These are phyloP conservation scores for Pythium phragmitis DNA, from an alignment of 352 stramenopile species.

Conservation along the genomic window DNA sequence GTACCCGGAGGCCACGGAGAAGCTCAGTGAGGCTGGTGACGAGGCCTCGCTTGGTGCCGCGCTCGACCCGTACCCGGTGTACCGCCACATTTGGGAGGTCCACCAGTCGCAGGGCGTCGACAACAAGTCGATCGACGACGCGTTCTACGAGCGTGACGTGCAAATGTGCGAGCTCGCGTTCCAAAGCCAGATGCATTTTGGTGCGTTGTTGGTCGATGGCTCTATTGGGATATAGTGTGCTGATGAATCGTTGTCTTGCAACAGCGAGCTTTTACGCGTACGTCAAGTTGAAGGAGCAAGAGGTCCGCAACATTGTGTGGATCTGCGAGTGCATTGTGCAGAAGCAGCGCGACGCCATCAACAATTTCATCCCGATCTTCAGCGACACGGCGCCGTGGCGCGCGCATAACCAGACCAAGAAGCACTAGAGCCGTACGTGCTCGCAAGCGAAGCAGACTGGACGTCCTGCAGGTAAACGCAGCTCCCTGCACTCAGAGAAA, in stretches of 20 bases:
- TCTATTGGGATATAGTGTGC: background rate
- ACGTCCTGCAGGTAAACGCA: background rate
- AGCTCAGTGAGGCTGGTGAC: slow-evolving; percentile 92
- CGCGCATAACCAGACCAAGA: slow-evolving; percentile 51
- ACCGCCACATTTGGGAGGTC: slow-evolving; percentile 96
- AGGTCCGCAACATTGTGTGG: slow-evolving; percentile 99
- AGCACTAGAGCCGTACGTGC: slow-evolving; percentile 32
- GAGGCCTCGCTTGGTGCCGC: slow-evolving; percentile 85
- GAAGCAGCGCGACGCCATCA: slow-evolving; percentile 98
- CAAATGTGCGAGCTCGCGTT: slow-evolving; percentile 98
- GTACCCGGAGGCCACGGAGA: slow-evolving; percentile 96
- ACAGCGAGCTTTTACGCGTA: slow-evolving; percentile 96
- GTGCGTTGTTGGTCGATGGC: slow-evolving; percentile 27
- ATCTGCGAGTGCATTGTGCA: slow-evolving; percentile 99
- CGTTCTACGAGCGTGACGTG: slow-evolving; percentile 99
- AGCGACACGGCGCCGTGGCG: slow-evolving; percentile 94
- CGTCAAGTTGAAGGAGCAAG: slow-evolving; percentile 99
- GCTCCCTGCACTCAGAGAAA: background rate
- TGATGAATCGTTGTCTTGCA: background rate
- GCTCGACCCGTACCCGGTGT: slow-evolving; percentile 95
- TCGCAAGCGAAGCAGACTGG: too few species aligned
- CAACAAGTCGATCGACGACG: slow-evolving; percentile 98
- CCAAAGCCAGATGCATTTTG: slow-evolving; percentile 99
- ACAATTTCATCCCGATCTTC: slow-evolving; percentile 99
- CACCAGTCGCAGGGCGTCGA: slow-evolving; percentile 92